Percentiles rank a stretch among this genome's conserved stretches.
Evolutionary conservation across 352 stramenopile genomes (phyloP).

Genomic region (Globisporangium abappressorium): DNA sequence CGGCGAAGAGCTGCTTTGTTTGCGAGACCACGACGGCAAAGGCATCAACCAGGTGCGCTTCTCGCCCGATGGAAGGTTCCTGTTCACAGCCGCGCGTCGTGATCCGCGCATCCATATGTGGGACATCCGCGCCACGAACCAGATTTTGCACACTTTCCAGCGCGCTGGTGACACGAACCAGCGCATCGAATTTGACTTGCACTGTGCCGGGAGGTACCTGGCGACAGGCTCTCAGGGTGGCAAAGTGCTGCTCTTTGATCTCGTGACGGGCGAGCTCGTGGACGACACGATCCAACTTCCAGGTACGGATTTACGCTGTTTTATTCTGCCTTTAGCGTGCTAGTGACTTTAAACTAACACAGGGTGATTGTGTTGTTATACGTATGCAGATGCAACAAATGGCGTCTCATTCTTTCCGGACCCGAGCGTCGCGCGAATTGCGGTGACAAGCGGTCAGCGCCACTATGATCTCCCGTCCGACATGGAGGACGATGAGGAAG

Average conservation of each 20-base stretch:
- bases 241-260: slow-evolving; percentile 55
- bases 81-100: slow-evolving; percentile 73
- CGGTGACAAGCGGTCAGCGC: slow-evolving; percentile 60
- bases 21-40: slow-evolving; percentile 68
- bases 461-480: slow-evolving; percentile 63
- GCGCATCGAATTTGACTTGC: slow-evolving; percentile 74
- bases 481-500: slow-evolving; percentile 44
- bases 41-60: slow-evolving; percentile 85
- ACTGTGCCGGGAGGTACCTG: slow-evolving; percentile 57
- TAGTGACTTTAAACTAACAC: neutral
- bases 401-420: slow-evolving; percentile 79
- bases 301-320: neutral
- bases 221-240: slow-evolving; percentile 56
- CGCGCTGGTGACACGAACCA: slow-evolving; percentile 70
- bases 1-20: slow-evolving; percentile 50
- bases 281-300: slow-evolving; percentile 41
- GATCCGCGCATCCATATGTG: slow-evolving; percentile 80
- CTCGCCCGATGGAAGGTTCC: slow-evolving; percentile 60
- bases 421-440: slow-evolving; percentile 33
- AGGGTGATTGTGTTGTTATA: neutral
- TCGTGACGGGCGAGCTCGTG: slow-evolving; percentile 46
- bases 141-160: slow-evolving; percentile 63
- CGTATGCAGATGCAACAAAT: slow-evolving; percentile 48
- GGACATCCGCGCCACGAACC: slow-evolving; percentile 75
- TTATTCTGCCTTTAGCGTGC: too few species aligned